Evolutionary conservation across 257 asterid species (phyloP), one percentile per base, ranked within the genome.

Genomic region (Fraxinus americana): DNA sequence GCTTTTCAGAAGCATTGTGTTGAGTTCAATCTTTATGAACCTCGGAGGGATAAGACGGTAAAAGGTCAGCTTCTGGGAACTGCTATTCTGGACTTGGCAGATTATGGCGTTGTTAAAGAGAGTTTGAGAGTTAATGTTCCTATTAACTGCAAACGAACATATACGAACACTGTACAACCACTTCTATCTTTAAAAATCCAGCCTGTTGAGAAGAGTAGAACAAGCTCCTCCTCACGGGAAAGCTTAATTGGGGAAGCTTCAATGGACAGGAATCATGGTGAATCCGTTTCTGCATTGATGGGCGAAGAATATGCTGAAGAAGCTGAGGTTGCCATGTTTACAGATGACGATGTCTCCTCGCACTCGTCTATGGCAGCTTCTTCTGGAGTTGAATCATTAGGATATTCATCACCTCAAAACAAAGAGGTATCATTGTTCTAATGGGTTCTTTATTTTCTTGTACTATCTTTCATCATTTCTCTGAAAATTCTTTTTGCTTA

Each of bases 271-370:
- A 86, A 67, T 81, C 80, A 75, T 30, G 76, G 23, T 76, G 97
- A 89, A 27, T 87, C 92, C n/a, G 88, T 88, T 85, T 91, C 97
- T 78, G 88, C 87, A 61, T 73, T 90, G 82, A 84, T 88, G 88
- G 79, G 82, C 79, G 97, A 91, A 85, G 97, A 94, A 81, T 94
- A 86, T 76, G 87, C 89, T 16, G 96, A 94, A 78, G 98, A 94
- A 85, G 90, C 96, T 75, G 96, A 89, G 82, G 77, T 79, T 68
- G 87, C 86, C 63, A 88, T 92, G 16, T 83, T 79, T 71, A 84
- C 97, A 2, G 97, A 92, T 78, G 96, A 92, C 77, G 97, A 91
- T 83, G 88, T 78, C 77, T 91, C 96, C 70, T 89, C 93, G 12
- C 94, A 92, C 79, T 89, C 97, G 9, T 91, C 97, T 5, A 76